Conservation (phyloP, 305 asterid genomes). For the Solanum hybrid region DNA sequence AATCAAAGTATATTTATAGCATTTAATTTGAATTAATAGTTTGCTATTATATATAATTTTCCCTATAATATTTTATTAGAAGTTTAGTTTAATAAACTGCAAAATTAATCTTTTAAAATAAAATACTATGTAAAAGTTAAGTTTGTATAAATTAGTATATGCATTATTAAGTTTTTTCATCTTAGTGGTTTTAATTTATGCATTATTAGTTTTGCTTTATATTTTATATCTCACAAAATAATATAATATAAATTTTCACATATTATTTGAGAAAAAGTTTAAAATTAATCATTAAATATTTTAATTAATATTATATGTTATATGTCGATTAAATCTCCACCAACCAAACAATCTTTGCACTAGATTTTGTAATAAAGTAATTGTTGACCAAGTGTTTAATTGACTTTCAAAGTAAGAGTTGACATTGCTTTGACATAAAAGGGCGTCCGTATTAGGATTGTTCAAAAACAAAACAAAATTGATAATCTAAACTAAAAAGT, state of each 20-base stretch:
- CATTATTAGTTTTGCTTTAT: neutral
- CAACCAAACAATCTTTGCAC: neutral
- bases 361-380: neutral
- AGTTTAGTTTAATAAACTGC: neutral
- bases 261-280: neutral
- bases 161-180: neutral
- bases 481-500: neutral
- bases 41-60: too few relatives aligned
- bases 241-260: neutral
- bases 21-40: too few relatives aligned
- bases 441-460: neutral
- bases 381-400: neutral
- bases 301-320: too few relatives aligned
- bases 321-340: neutral
- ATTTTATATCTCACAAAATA: neutral
- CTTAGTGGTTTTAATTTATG: neutral
- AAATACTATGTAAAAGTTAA: neutral
- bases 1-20: too few relatives aligned
- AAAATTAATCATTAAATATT: too few relatives aligned
- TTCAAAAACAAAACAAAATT: neutral
- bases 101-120: neutral
- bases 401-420: too few relatives aligned
- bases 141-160: neutral
- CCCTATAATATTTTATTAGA: neutral
- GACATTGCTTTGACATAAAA: neutral